Evolutionary conservation across 208 protist genomes (phyloP), one percentile per base, ranked within the genome.

Genomic region (Phytomonas sp.): DNA sequence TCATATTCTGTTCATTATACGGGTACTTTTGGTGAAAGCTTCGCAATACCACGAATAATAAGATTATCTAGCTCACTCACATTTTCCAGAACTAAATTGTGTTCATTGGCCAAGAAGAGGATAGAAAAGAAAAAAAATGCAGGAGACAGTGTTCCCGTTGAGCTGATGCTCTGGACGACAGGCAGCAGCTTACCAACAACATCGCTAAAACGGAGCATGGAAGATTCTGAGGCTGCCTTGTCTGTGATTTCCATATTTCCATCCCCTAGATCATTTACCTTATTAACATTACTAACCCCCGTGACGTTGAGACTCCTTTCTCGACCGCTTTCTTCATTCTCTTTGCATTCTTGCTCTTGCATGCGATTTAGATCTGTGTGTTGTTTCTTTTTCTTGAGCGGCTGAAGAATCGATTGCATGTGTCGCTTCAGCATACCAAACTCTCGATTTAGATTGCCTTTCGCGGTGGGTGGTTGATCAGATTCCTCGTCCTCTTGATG

Each of bases 41-140:
- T 67, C 13, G 73, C 78, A n/a, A 91, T 77, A n/a, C 85, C 82
- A 28, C 73, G 73, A 15, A 85, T 78, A 23, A 78, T 59, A 51
- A 95, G 70, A 67, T 95, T 87, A 60, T 93, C 85, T 36, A 93
- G 65, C 28, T 63, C 68, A 30, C 70, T 68, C 6, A 89, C 85
- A 68, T 83, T 93, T 64, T 87, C 80, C 34, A 96, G 72, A 63
- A 92, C 66, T n/a, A 96, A 74, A 59, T 86, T 89, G 74, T 93
- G 85, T 75, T 94, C 89, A 36, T 96, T 96, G 13, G 89, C 87
- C 29, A 96, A 70, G 66, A 96, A 96, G 1, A 96, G 73, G 53
- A 96, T 86, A 7, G 87, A 96, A 62, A 96, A 96, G 82, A 95
- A 96, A 67, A 96, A 90, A 67, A 96, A 96, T 31, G 91, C 91